These are phyloP conservation scores for Linderniella brevidens DNA, from an alignment of 257 asterid genomes.

Conservation along the genomic window DNA sequence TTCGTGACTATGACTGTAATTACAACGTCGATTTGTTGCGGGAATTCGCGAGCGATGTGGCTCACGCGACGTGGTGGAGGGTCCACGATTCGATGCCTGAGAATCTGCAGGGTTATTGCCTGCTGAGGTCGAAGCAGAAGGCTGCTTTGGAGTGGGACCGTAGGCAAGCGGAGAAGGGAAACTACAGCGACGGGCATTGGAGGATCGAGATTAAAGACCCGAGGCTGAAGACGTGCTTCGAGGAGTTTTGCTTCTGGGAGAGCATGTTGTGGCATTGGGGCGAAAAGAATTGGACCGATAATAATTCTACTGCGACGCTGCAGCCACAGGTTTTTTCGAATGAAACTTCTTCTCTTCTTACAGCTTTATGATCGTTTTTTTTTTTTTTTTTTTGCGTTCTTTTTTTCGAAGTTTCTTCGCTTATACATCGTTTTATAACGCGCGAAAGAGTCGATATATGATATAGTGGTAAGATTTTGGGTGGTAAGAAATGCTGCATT, in stretches of 20 bases:
- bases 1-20: constrained; percentile 74
- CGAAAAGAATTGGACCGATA: constrained; percentile 51
- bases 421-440: too few species aligned
- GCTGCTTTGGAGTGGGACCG: constrained; percentile 88
- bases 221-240: constrained; percentile 51
- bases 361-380: too few species aligned
- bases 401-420: too few species aligned
- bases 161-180: constrained; percentile 44
- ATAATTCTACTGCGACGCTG: not conserved
- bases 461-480: too few species aligned
- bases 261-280: constrained; percentile 81
- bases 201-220: constrained; percentile 26
- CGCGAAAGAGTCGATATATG: too few species aligned
- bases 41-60: constrained; percentile 77
- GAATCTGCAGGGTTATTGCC: constrained; percentile 35
- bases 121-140: constrained; percentile 52
- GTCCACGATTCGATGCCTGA: constrained; percentile 68
- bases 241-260: constrained; percentile 55
- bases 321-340: too few species aligned
- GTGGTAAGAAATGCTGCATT: too few species aligned
- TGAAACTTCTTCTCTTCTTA: too few species aligned
- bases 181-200: constrained; percentile 59
- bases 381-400: too few species aligned
- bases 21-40: constrained; percentile 71
- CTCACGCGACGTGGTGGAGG: constrained; percentile 76